A percentile compares a stretch with the other conserved stretches of the same genome.
Evolutionary conservation across 2,329 filamentous ascomycete species (phyloP).

Genomic region (Trichoderma sp.): DNA sequence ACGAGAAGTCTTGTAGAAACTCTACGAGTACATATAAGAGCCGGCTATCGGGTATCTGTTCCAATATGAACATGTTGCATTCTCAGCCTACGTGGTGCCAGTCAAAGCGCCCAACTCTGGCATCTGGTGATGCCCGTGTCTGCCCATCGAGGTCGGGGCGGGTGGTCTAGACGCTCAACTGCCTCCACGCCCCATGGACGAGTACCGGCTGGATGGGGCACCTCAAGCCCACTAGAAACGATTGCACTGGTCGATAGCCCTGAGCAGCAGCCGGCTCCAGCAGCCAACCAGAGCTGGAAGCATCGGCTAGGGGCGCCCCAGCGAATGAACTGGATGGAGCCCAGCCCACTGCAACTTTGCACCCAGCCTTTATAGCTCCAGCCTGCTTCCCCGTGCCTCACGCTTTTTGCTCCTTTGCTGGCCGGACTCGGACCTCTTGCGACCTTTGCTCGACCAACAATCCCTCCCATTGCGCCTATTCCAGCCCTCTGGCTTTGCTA

Average conservation of each 20-base stretch:
- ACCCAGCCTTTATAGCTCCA: conserved; percentile 19
- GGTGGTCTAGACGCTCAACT: neutral
- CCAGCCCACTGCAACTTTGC: conserved; percentile 5
- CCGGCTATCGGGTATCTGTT: too few species aligned
- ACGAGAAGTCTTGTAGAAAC: neutral
- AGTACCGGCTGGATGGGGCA: conserved; percentile 1
- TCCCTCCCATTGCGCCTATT: neutral
- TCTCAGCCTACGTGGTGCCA: neutral
- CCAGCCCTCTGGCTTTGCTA: neutral
- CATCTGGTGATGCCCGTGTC: neutral
- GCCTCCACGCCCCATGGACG: neutral
- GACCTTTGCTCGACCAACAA: conserved; percentile 7
- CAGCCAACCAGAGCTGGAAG: conserved; percentile 22
- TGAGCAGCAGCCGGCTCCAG: neutral
- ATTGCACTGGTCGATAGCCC: conserved; percentile 1
- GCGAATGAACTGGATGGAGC: neutral
- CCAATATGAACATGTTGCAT: too few species aligned
- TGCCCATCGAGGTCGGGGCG: neutral
- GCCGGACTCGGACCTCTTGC: conserved; percentile 8
- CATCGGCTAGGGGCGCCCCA: neutral
- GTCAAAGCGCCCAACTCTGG: conserved; percentile 1
- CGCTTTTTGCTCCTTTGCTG: neutral
- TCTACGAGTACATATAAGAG: too few species aligned
- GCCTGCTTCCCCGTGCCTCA: conserved; percentile 14
- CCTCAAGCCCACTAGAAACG: conserved; percentile 5